Evolutionary conservation across 75 land plant genomes (phyloP).

Genomic region (Cryptomeria japonica): DNA sequence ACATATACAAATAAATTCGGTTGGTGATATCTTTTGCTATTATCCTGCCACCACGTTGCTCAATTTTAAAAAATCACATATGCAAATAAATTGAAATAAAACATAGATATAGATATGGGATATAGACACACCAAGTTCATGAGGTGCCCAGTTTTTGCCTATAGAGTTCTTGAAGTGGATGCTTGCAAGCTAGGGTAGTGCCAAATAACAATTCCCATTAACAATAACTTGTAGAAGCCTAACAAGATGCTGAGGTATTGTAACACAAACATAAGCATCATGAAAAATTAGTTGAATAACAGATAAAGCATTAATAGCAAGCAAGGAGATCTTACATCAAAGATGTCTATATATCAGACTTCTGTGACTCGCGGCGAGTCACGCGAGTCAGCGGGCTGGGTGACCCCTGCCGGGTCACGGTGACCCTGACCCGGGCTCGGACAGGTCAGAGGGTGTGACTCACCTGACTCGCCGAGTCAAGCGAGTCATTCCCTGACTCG

Average conservation of each 20-base stretch:
- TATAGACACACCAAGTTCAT: slow-evolving; percentile 56
- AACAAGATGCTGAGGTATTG: slow-evolving; percentile 94
- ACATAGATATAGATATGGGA: background rate
- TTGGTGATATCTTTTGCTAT: too few relatives aligned
- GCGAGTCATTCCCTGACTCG: too few relatives aligned
- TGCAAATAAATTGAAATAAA: background rate
- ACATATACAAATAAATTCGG: too few relatives aligned
- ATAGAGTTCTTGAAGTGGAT: slow-evolving; percentile 94
- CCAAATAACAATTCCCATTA: slow-evolving; percentile 69
- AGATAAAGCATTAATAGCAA: background rate
- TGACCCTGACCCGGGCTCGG: too few relatives aligned
- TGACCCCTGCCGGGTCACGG: too few relatives aligned
- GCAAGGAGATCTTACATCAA: too few relatives aligned
- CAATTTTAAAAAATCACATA: background rate
- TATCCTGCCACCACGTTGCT: slow-evolving; percentile 19
- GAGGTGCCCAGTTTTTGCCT: slow-evolving; percentile 82
- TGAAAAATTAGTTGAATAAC: background rate
- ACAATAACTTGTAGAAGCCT: slow-evolving; percentile 88
- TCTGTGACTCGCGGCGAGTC: too few relatives aligned
- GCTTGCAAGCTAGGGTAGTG: slow-evolving; percentile 91
- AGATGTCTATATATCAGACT: too few relatives aligned
- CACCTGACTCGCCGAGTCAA: too few relatives aligned
- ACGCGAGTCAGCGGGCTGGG: too few relatives aligned
- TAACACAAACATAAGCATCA: background rate
- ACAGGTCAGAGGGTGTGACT: too few relatives aligned